Conservation (phyloP, 2,329 filamentous ascomycete genomes). For the Pseudocercospora crystallina region DNA sequence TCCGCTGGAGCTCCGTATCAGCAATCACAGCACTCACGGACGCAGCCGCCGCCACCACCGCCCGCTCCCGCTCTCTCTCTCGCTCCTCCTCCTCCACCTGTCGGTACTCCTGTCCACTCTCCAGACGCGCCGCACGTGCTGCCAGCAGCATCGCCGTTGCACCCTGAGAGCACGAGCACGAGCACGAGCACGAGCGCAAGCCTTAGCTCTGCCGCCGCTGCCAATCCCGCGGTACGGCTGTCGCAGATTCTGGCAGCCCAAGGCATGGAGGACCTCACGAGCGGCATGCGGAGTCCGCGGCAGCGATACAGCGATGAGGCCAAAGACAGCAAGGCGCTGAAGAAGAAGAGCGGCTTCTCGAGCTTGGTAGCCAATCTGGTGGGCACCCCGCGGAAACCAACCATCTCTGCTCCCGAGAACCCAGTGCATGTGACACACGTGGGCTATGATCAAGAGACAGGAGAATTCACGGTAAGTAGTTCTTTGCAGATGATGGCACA, state of each 20-base stretch:
- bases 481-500: constrained; percentile 7
- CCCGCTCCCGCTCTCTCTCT: constrained; percentile 9
- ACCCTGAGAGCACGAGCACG: not conserved
- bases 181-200: not conserved
- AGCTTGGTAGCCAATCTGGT: constrained; percentile 82
- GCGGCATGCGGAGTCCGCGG: constrained; percentile 56
- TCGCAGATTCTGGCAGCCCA: constrained; percentile 44
- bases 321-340: constrained; percentile 60
- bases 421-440: constrained; percentile 98
- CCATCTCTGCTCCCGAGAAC: constrained; percentile 97
- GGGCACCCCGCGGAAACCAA: constrained; percentile 81
- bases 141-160: constrained; percentile 8
- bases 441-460: constrained; percentile 92
- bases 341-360: constrained; percentile 87
- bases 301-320: constrained; percentile 78
- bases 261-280: constrained; percentile 51
- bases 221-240: constrained; percentile 38
- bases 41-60: constrained; percentile 7
- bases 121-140: not conserved
- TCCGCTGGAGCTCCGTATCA: constrained; percentile 5
- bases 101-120: too few species aligned
- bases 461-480: constrained; percentile 83
- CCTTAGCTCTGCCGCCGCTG: constrained; percentile 9
- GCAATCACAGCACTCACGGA: not conserved
- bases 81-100: not conserved